phyloP scores from a whole-genome alignment of 2,329 filamentous ascomycete species.

The Aspergillus sojae region DNA sequence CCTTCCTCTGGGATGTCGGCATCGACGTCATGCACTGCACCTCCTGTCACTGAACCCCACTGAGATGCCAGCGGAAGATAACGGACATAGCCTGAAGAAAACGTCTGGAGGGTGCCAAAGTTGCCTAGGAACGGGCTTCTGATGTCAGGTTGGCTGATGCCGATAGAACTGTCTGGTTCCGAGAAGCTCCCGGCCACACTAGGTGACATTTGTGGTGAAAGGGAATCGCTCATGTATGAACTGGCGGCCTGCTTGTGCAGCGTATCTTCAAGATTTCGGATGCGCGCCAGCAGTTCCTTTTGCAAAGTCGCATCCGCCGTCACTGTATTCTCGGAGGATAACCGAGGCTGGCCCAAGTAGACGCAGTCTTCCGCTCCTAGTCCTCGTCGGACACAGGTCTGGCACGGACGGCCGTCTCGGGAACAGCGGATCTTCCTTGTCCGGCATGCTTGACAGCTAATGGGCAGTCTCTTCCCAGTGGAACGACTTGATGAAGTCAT shows the following conservation, averaged over 20 bases:
- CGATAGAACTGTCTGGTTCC: slow-evolving; percentile 26
- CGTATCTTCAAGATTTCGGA: slow-evolving; percentile 39
- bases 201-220: slow-evolving; percentile 31
- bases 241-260: slow-evolving; percentile 38
- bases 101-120: slow-evolving; percentile 35
- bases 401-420: slow-evolving; percentile 42
- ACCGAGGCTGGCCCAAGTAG: slow-evolving; percentile 38
- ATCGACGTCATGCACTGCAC: slow-evolving; percentile 30
- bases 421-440: slow-evolving; percentile 44
- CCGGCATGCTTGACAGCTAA: slow-evolving; percentile 46
- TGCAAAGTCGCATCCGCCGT: slow-evolving; percentile 29
- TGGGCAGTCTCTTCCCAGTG: slow-evolving; percentile 39
- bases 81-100: slow-evolving; percentile 38
- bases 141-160: slow-evolving; percentile 22
- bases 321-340: slow-evolving; percentile 30
- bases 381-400: slow-evolving; percentile 43
- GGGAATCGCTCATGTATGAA: slow-evolving; percentile 22
- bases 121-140: slow-evolving; percentile 26
- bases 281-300: slow-evolving; percentile 36
- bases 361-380: slow-evolving; percentile 41
- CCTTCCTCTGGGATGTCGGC: slow-evolving; percentile 32
- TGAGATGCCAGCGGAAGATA: slow-evolving; percentile 38
- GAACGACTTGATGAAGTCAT: slow-evolving; percentile 32
- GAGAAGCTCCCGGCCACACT: slow-evolving; percentile 32
- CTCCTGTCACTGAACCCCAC: slow-evolving; percentile 33